These are phyloP conservation scores for Leccinum disarticulatum DNA, from an alignment of 768 basidiomycete genomes.

Conservation along the genomic window DNA sequence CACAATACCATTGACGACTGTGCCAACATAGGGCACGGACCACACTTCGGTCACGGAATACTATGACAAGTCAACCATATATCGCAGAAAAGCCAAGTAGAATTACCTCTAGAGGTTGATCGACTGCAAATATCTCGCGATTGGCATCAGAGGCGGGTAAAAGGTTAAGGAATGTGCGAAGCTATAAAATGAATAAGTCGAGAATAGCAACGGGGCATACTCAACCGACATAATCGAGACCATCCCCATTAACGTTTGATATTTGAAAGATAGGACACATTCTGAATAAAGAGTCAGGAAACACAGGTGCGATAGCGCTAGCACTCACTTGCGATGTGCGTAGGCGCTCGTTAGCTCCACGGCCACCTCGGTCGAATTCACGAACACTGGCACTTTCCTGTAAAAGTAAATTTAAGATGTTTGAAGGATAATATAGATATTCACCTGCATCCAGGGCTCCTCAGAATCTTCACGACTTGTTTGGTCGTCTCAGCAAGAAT, in stretches of 20 bases:
- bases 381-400: slow-evolving; percentile 82
- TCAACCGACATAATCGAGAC: slow-evolving; percentile 68
- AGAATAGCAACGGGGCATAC: not conserved
- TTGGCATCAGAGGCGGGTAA: slow-evolving; percentile 87
- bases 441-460: slow-evolving; percentile 89
- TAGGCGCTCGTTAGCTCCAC: slow-evolving; percentile 77
- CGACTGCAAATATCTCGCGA: slow-evolving; percentile 72
- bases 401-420: slow-evolving; percentile 1
- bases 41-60: slow-evolving; percentile 85
- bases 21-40: slow-evolving; percentile 86
- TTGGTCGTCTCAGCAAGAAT: slow-evolving; percentile 89
- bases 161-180: slow-evolving; percentile 89
- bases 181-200: slow-evolving; percentile 37
- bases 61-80: slow-evolving; percentile 37
- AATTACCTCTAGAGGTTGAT: slow-evolving; percentile 76
- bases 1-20: slow-evolving; percentile 82
- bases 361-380: slow-evolving; percentile 78
- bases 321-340: slow-evolving; percentile 63
- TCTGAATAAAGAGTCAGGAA: slow-evolving; percentile 39
- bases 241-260: slow-evolving; percentile 94
- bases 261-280: slow-evolving; percentile 89
- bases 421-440: slow-evolving; percentile 15
- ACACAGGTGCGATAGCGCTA: not conserved
- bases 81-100: not conserved
- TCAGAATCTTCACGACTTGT: slow-evolving; percentile 90